Base-by-base conservation (phyloP, 1,139 yeast genomes). In the Candida glucosophila region DNA sequence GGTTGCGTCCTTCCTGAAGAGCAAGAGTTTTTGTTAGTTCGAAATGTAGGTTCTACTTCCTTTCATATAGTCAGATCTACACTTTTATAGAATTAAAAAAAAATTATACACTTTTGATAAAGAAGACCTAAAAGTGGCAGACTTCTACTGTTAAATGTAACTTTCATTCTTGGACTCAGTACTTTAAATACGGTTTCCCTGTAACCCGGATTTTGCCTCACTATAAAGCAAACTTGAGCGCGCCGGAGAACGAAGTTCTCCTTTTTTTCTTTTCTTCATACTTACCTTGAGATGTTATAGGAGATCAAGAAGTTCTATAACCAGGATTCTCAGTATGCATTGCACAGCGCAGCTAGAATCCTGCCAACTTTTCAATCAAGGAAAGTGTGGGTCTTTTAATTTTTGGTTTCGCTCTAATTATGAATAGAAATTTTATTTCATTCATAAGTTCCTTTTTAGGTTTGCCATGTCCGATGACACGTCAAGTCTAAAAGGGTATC, bases 281-380 rank as follows among this genome's bases (percentile, higher is more conserved):
- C 96, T 86, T 86, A 86, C 96, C 96, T 85, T 73, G 90, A 80
- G 92, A 78, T 74, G 88, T 73, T 82, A 69, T 70, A 67, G 77
- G 94, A 79, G 95, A 81, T 86, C 96, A 86, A 61, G 82, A 71
- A 85, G 88, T 86, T 75, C 67, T 63, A 68, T 70, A 83, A 70
- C 85, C 86, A 66, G 70, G 52, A 52, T 47, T 54, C 49, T 52
- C 49, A 60, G 75, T 60, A 59, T 63, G 77, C 80, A 71, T 75
- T 72, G 88, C 88, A 79, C 85, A 56, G 62, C 70, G 77, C 71
- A 63, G 55, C 68, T 56, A 54, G 58, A 52, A 41, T 44, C 40
- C 49, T 55, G 73, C 69, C 75, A 67, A 65, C 70, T 53, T 52
- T 52, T 49, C 51, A 37, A 26, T 29, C n/a, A 52, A 52, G 52